Base-by-base conservation (phyloP, 1,284 basidiomycete genomes). In the Pholiota adiposa region DNA sequence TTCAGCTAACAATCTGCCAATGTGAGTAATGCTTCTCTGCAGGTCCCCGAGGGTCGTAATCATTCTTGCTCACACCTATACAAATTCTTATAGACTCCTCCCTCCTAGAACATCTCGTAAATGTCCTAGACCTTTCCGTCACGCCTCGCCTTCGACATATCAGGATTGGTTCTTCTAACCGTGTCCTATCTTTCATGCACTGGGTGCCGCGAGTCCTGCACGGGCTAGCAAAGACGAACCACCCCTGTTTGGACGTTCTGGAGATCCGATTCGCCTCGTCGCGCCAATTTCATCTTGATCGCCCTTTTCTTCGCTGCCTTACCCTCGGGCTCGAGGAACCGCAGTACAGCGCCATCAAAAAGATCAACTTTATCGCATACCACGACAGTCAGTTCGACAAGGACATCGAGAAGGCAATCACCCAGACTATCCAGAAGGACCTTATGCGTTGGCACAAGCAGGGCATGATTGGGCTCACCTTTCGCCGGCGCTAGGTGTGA, bases 261-360 rank as follows among this genome's bases (percentile, higher is more conserved):
- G 63, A 66, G 40, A 67, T 72, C 11, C 64, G 63, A 14, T 72
- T 70, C 29, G 65, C 66, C 6, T 67, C 67, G 8, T 73, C 71
- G n/a, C 63, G 65, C 1, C 71, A 72, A 60, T 70, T 72, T 48
- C 62, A 65, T 38, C 66, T 71, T 12, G 71, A 73, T 41, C 56
- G 56, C 5, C 67, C 70, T 8, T 64, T 66, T 43, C 63, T 71
- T 14, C 51, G 63, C 21, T 61, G 48, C 56, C 63, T 54, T 25
- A 54, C 53, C 1, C 41, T 29, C 4, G 29, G 53, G 2, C 31
- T 55, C 29, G 23, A 27, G 21, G 34, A 71, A 18, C 56, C 65
- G 8, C 56, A 63, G 36, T 72, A 68, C 51, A 56, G 53, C 16
- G 48, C 23, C 5, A 51, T 70, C 27, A 56, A 67, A 33, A 54